These are phyloP conservation scores for Poa annua DNA, from an alignment of 176 grass and related monocot genomes.

Conservation along the genomic window DNA sequence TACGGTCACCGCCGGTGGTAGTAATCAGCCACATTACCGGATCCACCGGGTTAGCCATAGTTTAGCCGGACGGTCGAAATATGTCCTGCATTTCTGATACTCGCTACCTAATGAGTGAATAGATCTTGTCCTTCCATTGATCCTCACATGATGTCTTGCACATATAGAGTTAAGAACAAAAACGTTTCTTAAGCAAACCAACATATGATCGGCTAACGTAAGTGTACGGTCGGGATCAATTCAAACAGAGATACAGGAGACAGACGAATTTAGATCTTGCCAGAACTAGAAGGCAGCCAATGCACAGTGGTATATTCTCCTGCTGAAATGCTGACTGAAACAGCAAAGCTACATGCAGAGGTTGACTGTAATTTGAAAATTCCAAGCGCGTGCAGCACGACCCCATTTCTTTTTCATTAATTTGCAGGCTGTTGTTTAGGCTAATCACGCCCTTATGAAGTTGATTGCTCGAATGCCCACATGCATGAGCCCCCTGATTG, in stretches of 20 bases:
- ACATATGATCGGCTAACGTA: not conserved
- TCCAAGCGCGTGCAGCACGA: slow-evolving; percentile 5
- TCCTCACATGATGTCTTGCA: not conserved
- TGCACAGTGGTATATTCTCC: not conserved
- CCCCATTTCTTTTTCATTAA: not conserved
- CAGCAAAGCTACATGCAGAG: not conserved
- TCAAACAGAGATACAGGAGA: not conserved
- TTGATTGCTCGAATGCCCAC: not conserved
- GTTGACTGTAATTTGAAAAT: slow-evolving; percentile 2
- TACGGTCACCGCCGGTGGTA: too few species aligned
- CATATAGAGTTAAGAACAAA: not conserved
- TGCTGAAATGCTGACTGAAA: not conserved
- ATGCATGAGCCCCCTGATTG: slow-evolving; percentile 40
- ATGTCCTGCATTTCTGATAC: too few species aligned
- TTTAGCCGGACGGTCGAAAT: too few species aligned
- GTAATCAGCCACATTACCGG: too few species aligned
- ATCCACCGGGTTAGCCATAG: too few species aligned
- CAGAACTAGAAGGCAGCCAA: not conserved
- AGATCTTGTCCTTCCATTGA: too few species aligned
- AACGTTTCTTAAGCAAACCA: not conserved
- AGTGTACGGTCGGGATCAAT: not conserved
- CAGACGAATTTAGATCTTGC: not conserved
- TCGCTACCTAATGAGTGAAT: too few species aligned
- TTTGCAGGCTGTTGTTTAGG: not conserved
- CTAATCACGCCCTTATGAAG: not conserved